These are phyloP conservation scores for Hypoxylon sp. DNA, from an alignment of 2,329 filamentous ascomycete species.

Conservation along the genomic window DNA sequence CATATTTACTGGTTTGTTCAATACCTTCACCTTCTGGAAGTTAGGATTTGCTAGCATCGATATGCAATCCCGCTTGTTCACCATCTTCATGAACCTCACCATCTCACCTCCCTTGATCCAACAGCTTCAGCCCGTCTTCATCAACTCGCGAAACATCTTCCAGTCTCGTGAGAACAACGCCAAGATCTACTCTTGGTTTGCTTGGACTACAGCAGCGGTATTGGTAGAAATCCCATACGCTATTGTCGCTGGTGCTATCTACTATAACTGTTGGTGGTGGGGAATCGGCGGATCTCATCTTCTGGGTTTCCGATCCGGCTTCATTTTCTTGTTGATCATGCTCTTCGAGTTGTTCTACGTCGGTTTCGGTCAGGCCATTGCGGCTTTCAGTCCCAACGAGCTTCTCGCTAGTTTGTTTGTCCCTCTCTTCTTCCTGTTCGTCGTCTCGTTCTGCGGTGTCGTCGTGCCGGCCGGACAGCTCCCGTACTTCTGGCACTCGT, in stretches of 20 bases:
- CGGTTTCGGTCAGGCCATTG: conserved; percentile 61
- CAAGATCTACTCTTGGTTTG: conserved; percentile 83
- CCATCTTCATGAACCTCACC: conserved; percentile 80
- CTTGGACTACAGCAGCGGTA: conserved; percentile 74
- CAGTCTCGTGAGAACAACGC: conserved; percentile 78
- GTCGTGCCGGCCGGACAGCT: conserved; percentile 71
- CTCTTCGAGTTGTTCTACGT: conserved; percentile 56
- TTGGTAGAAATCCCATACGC: conserved; percentile 78
- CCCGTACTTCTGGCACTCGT: conserved; percentile 71
- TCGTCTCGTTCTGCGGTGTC: conserved; percentile 77
- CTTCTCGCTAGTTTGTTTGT: conserved; percentile 74
- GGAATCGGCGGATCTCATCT: conserved; percentile 62
- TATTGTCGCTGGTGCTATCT: conserved; percentile 72
- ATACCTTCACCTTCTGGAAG: conserved; percentile 77
- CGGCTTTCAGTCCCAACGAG: conserved; percentile 73
- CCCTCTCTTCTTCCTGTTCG: conserved; percentile 76
- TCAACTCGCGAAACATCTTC: conserved; percentile 75
- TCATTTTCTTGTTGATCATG: conserved; percentile 72
- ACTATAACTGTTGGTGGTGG: conserved; percentile 73
- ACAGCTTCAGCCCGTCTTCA: conserved; percentile 79
- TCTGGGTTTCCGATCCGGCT: conserved; percentile 68
- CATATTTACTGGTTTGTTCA: conserved; percentile 73
- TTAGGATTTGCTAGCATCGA: conserved; percentile 68
- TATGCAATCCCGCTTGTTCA: conserved; percentile 78
- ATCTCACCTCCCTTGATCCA: conserved; percentile 81